These are phyloP conservation scores for Aspergillus funiculosus DNA, from an alignment of 495 filamentous ascomycete species.

Conservation along the genomic window DNA sequence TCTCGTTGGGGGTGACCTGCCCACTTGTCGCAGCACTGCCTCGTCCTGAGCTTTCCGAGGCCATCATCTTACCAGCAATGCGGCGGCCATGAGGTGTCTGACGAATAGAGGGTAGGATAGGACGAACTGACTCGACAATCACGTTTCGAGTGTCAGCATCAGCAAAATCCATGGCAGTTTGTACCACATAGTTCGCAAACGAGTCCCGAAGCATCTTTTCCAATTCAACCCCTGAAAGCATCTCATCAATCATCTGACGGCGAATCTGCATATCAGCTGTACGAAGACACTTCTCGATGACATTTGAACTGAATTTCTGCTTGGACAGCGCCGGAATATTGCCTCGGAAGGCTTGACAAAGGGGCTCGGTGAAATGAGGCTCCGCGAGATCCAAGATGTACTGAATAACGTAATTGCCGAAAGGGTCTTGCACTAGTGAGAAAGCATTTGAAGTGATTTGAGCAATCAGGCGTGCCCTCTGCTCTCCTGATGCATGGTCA, in stretches of 20 bases:
- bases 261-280: conserved; percentile 63
- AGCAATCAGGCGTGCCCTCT: conserved; percentile 79
- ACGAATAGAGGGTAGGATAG: conserved; percentile 72
- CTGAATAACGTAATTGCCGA: conserved; percentile 97
- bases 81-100: conserved; percentile 89
- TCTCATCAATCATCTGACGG: conserved; percentile 77
- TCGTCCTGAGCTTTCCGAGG: conserved; percentile 33
- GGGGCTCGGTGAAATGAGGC: conserved; percentile 70
- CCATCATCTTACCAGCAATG: conserved; percentile 75
- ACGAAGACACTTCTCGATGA: conserved; percentile 94
- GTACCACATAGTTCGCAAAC: conserved; percentile 95
- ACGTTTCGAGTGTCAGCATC: conserved; percentile 62
- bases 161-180: conserved; percentile 88
- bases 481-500: conserved; percentile 85
- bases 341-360: conserved; percentile 70
- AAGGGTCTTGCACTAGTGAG: conserved; percentile 86
- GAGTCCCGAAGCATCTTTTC: conserved; percentile 83
- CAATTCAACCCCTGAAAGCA: conserved; percentile 67
- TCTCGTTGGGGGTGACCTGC: conserved; percentile 38
- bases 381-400: conserved; percentile 94
- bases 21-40: conserved; percentile 32
- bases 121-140: conserved; percentile 77
- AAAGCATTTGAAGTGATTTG: conserved; percentile 80
- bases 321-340: conserved; percentile 74
- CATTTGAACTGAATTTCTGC: conserved; percentile 99